These are phyloP conservation scores for Arachis hypogaea DNA, from an alignment of 306 rosid genomes.

Conservation along the genomic window DNA sequence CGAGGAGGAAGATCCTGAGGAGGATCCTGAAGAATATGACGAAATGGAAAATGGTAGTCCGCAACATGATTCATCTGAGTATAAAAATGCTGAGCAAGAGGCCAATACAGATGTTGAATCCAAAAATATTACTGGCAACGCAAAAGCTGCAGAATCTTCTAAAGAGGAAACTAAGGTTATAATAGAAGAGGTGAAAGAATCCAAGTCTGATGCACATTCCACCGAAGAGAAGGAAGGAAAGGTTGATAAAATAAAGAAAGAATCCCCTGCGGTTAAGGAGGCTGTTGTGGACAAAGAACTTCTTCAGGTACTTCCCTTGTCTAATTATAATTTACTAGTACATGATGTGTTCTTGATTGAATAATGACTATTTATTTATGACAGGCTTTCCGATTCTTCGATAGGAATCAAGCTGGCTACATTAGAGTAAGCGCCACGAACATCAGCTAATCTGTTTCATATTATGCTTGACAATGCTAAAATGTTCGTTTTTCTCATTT, in stretches of 20 bases:
- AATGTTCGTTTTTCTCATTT: constrained; percentile 24
- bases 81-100: constrained; percentile 52
- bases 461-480: constrained; percentile 22
- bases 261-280: constrained; percentile 54
- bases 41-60: constrained; percentile 70
- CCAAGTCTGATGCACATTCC: constrained; percentile 44
- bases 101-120: constrained; percentile 41
- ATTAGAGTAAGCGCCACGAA: constrained; percentile 61
- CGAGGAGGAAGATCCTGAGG: constrained; percentile 78
- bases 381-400: constrained; percentile 95
- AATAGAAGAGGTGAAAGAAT: constrained; percentile 51
- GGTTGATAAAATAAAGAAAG: constrained; percentile 55
- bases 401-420: constrained; percentile 78
- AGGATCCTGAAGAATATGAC: constrained; percentile 88
- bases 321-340: neutral
- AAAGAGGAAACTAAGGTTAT: constrained; percentile 48
- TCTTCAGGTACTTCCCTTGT: constrained; percentile 63
- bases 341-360: neutral
- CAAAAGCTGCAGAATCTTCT: constrained; percentile 48
- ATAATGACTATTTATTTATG: constrained; percentile 38
- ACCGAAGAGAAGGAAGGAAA: constrained; percentile 55
- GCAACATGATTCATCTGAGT: constrained; percentile 49
- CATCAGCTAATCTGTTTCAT: neutral
- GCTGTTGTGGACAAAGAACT: constrained; percentile 70
- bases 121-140: constrained; percentile 43